Base-by-base conservation (phyloP, 345 rosid genomes). In the Hirschfeldia incana region DNA sequence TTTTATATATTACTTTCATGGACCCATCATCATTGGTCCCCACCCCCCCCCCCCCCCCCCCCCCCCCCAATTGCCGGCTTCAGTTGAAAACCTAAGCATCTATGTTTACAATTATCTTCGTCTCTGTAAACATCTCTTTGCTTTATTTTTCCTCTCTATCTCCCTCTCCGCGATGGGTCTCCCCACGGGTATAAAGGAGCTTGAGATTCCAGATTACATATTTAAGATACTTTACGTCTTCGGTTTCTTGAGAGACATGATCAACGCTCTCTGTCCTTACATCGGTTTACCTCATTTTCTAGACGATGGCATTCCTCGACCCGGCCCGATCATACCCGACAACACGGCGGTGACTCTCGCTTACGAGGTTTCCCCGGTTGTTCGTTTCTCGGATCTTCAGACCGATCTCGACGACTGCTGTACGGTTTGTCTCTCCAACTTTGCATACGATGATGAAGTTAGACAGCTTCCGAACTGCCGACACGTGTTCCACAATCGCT, bases 401-500 rank as follows among this genome's bases (percentile, higher is more conserved):
- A 70, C 66, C 36, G 81, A 83, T 74, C 89, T 86, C 10, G 87
- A 89, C 0, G 94, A 92, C 16, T 69, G 91, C 80, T 91, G 97
- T 65, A 90, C 91, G 28, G 96, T 92, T 0, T 92, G 97, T 65
- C 84, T 92, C 34, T 79, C 80, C 67, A 92, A 92, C 76, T 92
- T 91, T 29, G 83, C 81, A 67, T 83, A 73, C 4, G 78, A 70
- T 12, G 91, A 93, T 11, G 83, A 87, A 84, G 78, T 90, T 78
- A 78, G 88, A 28, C 83, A 72, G 70, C 80, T 86, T 0, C 63
- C 88, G 1, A 88, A 86, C 15, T 93, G 94, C 70, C 72, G 79
- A 3, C 98, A 89, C 33, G 81, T 93, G 59, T 91, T 91, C 72
- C 95, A 93, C 28, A 67, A 78, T 67, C 12, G 77, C 67, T 90